Evolutionary conservation across 2,329 filamentous ascomycete species (phyloP).

Genomic region (Pseudodiploospora longispora): DNA sequence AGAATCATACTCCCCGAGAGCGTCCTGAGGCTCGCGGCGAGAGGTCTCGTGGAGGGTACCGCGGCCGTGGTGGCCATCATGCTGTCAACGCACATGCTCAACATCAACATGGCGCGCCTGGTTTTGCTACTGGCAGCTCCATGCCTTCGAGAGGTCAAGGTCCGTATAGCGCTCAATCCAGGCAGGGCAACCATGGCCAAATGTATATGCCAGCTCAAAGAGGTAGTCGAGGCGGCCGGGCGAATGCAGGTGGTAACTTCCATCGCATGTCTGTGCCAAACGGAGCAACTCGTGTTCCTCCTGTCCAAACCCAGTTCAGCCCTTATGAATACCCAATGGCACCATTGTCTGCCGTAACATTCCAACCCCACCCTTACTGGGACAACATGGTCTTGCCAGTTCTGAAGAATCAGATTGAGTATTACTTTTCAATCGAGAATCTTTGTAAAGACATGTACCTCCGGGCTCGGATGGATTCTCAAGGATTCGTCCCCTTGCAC

Average conservation of each 20-base stretch:
- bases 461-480: conserved; percentile 85
- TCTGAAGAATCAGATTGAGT: conserved; percentile 58
- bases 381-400: conserved; percentile 38
- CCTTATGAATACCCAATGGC: conserved; percentile 33
- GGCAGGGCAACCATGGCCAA: conserved; percentile 30
- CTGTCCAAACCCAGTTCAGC: conserved; percentile 27
- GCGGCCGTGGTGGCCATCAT: conserved; percentile 38
- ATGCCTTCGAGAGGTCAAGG: conserved; percentile 25
- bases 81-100: conserved; percentile 26
- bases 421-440: conserved; percentile 96
- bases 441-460: conserved; percentile 88
- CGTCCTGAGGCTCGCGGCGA: conserved; percentile 32
- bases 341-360: conserved; percentile 29
- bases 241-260: conserved; percentile 23
- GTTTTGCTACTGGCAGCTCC: conserved; percentile 28
- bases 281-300: conserved; percentile 25
- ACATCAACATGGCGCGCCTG: conserved; percentile 21
- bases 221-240: conserved; percentile 28
- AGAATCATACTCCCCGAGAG: conserved; percentile 19
- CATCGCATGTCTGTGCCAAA: conserved; percentile 34
- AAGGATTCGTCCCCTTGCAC: conserved; percentile 78
- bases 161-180: conserved; percentile 37
- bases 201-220: conserved; percentile 25
- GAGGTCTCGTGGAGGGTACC: conserved; percentile 35
- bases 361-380: conserved; percentile 39